phyloP scores from a whole-genome alignment of 495 filamentous ascomycete genomes.

The Aspergillus funiculosus region DNA sequence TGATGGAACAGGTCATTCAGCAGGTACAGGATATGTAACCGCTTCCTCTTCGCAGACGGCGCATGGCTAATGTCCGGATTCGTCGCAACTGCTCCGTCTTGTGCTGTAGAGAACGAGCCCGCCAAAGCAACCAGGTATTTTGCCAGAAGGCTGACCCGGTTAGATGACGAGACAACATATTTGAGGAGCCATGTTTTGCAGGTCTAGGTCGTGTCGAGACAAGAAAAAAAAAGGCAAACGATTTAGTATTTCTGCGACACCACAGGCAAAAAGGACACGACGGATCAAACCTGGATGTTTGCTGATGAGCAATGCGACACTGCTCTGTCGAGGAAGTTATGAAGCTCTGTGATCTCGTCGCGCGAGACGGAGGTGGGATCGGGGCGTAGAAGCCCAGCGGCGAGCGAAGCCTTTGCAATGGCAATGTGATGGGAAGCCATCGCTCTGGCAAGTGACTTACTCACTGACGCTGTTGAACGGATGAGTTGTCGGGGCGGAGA shows the following conservation, averaged over 20 bases:
- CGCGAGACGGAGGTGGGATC: conserved; percentile 66
- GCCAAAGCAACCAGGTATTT: conserved; percentile 72
- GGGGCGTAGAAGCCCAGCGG: conserved; percentile 66
- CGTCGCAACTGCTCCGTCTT: conserved; percentile 13
- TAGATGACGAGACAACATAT: conserved; percentile 62
- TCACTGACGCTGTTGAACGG: too few relatives aligned
- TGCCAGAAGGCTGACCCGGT: conserved; percentile 59
- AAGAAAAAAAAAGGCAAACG: conserved; percentile 25
- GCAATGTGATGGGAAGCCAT: conserved; percentile 74
- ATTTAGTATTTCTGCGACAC: conserved; percentile 49
- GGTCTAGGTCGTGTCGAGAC: conserved; percentile 60
- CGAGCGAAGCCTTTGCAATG: conserved; percentile 76
- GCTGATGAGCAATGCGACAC: conserved; percentile 67
- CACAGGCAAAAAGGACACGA: conserved; percentile 26
- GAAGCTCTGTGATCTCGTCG: conserved; percentile 68
- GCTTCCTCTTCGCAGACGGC: conserved; percentile 59
- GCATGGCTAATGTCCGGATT: conserved; percentile 20
- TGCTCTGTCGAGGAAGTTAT: conserved; percentile 59
- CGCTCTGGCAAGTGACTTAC: background rate
- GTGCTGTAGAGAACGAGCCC: conserved; percentile 46
- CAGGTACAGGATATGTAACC: conserved; percentile 76
- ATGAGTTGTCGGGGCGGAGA: background rate
- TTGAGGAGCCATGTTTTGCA: conserved; percentile 81
- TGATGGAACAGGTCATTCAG: conserved; percentile 81
- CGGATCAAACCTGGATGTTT: conserved; percentile 92